Evolutionary conservation across 768 basidiomycete genomes (phyloP).

Genomic region (Crepidotus variabilis): DNA sequence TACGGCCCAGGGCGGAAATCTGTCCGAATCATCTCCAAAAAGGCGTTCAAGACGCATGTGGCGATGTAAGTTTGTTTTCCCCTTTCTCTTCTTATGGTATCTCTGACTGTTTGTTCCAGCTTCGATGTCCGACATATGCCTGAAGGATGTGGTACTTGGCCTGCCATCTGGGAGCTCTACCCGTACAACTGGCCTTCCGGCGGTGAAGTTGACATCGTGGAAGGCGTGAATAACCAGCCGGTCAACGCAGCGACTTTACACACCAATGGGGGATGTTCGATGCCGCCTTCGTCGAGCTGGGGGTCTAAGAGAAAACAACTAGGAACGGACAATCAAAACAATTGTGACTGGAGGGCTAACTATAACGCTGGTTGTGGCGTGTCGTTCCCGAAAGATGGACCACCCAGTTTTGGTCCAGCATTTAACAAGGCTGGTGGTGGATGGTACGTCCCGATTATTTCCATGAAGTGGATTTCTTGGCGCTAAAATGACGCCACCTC

Average conservation of each 20-base stretch:
- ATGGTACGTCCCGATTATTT: slow-evolving; percentile 36
- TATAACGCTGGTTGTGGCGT: slow-evolving; percentile 52
- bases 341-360: slow-evolving; percentile 43
- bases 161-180: slow-evolving; percentile 52
- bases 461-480: no score
- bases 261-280: slow-evolving; percentile 36
- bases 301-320: not conserved
- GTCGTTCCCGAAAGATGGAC: slow-evolving; percentile 18
- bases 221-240: slow-evolving; percentile 35
- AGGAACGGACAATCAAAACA: slow-evolving; percentile 27
- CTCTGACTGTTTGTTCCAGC: not conserved
- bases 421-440: slow-evolving; percentile 59
- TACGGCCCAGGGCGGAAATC: slow-evolving; percentile 50
- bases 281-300: not conserved
- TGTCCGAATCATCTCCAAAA: slow-evolving; percentile 49
- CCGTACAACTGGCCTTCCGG: slow-evolving; percentile 45
- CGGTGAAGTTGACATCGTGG: slow-evolving; percentile 37
- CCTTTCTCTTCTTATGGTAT: no score
- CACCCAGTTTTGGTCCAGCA: slow-evolving; percentile 42
- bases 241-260: slow-evolving; percentile 37
- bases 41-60: slow-evolving; percentile 48
- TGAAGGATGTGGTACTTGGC: slow-evolving; percentile 36
- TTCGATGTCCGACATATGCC: slow-evolving; percentile 21
- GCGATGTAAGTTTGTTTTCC: slow-evolving; percentile 36
- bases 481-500: not conserved